Conservation (phyloP, 1,139 yeast genomes). For the Petasospora rhodanensis region DNA sequence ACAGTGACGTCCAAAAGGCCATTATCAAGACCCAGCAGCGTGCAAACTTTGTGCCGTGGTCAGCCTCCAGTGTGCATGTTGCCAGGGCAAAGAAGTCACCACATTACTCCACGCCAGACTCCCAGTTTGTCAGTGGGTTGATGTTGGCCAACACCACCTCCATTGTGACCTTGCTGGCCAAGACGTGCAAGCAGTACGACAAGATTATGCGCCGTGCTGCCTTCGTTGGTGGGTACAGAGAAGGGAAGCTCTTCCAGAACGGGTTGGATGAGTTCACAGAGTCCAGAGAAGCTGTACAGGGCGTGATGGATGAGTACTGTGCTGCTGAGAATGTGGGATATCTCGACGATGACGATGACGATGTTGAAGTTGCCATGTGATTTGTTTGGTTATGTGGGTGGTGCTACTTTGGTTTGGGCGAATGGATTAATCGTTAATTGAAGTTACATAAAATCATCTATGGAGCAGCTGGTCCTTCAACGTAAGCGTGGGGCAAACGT, state of each 20-base stretch:
- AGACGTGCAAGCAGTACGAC: constrained; percentile 74
- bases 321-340: constrained; percentile 54
- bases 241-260: constrained; percentile 49
- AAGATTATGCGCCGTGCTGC: constrained; percentile 77
- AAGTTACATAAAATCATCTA: no score
- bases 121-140: constrained; percentile 54
- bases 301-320: constrained; percentile 69
- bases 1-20: constrained; percentile 76
- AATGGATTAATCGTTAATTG: no score
- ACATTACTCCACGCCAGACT: constrained; percentile 33
- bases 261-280: constrained; percentile 77
- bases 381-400: no score
- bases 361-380: no score
- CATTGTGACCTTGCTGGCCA: constrained; percentile 58
- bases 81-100: constrained; percentile 77
- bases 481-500: no score
- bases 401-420: no score
- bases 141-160: constrained; percentile 79
- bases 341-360: constrained; percentile 35
- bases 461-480: no score
- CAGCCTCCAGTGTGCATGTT: constrained; percentile 74
- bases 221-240: constrained; percentile 73
- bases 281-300: constrained; percentile 66
- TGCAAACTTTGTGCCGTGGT: constrained; percentile 81
- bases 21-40: constrained; percentile 73